Evolutionary conservation across 139 green algal genomes (phyloP).

Genomic region (Chlorella sp.): DNA sequence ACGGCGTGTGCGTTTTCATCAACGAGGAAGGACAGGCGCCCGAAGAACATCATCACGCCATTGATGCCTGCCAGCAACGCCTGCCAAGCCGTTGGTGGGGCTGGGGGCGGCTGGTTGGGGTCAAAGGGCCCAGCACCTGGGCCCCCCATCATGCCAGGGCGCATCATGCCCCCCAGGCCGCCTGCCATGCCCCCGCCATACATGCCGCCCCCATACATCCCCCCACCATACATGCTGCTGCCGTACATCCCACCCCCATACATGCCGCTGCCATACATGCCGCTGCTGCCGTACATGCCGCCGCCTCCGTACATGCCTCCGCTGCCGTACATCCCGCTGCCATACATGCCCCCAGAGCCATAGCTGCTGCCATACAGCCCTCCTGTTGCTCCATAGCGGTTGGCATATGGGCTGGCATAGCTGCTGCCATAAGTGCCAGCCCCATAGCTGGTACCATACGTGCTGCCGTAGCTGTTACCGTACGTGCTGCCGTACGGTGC

Average conservation of each 20-base stretch:
- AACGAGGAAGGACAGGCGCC: conserved; percentile 72
- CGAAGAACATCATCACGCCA: conserved; percentile 88
- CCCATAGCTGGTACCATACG: conserved; percentile 1
- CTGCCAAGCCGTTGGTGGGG: conserved; percentile 65
- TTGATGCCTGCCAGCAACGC: conserved; percentile 57
- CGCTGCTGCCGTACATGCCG: too few relatives aligned
- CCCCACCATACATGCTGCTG: conserved; percentile 33
- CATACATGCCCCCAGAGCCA: neutral
- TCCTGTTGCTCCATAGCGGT: neutral
- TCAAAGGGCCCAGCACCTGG: conserved; percentile 22
- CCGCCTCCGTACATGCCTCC: conserved; percentile 9
- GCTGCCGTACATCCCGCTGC: conserved; percentile 22
- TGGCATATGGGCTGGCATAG: too few relatives aligned
- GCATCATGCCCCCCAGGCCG: conserved; percentile 11
- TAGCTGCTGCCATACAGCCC: conserved; percentile 16
- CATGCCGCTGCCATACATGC: conserved; percentile 42
- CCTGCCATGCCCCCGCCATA: conserved; percentile 26
- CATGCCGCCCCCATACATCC: conserved; percentile 27
- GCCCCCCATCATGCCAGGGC: conserved; percentile 7
- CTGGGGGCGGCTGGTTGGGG: conserved; percentile 35
- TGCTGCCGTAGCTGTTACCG: neutral
- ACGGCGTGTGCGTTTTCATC: conserved; percentile 98
- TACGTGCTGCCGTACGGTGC: too few relatives aligned
- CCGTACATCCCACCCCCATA: too few relatives aligned
- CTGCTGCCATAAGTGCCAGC: conserved; percentile 9